Evolutionary conservation across 164 flowering plant genomes (phyloP), one percentile per base, ranked within the genome.

Genomic region (Kingdonia uniflora): DNA sequence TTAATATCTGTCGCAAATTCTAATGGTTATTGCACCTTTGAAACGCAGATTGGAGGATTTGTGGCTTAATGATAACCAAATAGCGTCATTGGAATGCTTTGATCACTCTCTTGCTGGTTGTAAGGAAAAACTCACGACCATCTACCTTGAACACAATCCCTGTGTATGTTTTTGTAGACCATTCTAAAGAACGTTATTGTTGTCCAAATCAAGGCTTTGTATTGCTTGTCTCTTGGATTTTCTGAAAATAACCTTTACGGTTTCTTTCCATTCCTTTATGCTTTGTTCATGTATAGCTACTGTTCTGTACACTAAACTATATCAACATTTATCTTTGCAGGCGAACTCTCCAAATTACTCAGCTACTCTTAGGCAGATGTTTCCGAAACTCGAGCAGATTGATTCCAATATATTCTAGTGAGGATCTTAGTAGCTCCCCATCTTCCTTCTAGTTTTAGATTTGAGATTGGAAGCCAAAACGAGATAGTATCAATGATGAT

Each of bases 1-100:
- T 47, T 20, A 29, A 8, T 29, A 3, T 23, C 7, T 44, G n/a
- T 21, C 2, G 29, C 0, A 25, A 6, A 22, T 47, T 47, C 14
- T 22, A 15, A 39, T 10, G 19, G 29, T 13, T 12, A 47, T 37
- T 59, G 26, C 41, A 20, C 17, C 11, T 5, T 23, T 43, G n/a
- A 3, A 47, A 38, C 76, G 61, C 82, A 94, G 97, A 60, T 75
- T 94, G 72, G 97, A 86, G 72, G 97, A 94, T 67, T 64, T 94
- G 21, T 94, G 99, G 99, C 86, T 94, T 46, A 94, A 94, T 71
- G 95, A 84, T 72, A 94, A 94, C 71, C 81, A 83, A 61, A 80
- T 94, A 63, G 74, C 71, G 29, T 84, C 92, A 24, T 60, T 86
- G 60, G 96, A 88, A 48, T 75, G 72, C 49, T 52, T 94, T 55